Conservation (phyloP, 2,329 filamentous ascomycete genomes). For the Celoporthe dispersa region DNA sequence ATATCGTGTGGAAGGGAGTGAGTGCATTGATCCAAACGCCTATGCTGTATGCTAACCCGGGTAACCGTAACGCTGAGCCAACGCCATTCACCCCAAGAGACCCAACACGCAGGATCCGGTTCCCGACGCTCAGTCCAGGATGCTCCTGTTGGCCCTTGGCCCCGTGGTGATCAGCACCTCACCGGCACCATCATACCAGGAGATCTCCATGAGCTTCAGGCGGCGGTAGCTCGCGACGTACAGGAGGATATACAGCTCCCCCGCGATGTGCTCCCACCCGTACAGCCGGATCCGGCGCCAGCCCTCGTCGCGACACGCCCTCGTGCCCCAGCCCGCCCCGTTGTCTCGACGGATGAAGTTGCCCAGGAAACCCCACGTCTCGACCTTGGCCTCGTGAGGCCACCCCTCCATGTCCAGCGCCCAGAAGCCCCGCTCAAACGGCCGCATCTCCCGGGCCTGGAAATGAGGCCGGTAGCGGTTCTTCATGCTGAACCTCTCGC, state of each 20-base stretch:
- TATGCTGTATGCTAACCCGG: constrained; percentile 5
- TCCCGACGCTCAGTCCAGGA: neutral
- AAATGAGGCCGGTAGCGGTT: constrained; percentile 57
- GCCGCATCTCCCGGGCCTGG: constrained; percentile 53
- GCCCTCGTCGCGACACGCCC: constrained; percentile 52
- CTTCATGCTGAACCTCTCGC: constrained; percentile 53
- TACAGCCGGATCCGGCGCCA: constrained; percentile 66
- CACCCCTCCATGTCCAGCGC: constrained; percentile 62
- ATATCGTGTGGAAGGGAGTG: neutral
- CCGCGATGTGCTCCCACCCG: constrained; percentile 76
- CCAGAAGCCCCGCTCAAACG: constrained; percentile 82
- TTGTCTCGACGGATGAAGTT: constrained; percentile 61
- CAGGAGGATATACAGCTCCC: constrained; percentile 75
- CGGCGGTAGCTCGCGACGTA: constrained; percentile 72
- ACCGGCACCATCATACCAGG: constrained; percentile 71
- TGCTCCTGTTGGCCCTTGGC: constrained; percentile 31
- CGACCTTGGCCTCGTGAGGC: constrained; percentile 50
- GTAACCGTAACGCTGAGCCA: constrained; percentile 14
- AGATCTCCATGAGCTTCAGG: constrained; percentile 59
- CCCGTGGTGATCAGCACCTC: constrained; percentile 53
- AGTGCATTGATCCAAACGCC: constrained; percentile 1
- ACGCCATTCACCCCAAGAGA: neutral
- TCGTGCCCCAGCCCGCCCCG: constrained; percentile 69
- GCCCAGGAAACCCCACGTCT: constrained; percentile 66
- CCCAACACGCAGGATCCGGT: too few species aligned